Base-by-base conservation (phyloP, 331 rosid genomes). In the Telfairia occidentalis region DNA sequence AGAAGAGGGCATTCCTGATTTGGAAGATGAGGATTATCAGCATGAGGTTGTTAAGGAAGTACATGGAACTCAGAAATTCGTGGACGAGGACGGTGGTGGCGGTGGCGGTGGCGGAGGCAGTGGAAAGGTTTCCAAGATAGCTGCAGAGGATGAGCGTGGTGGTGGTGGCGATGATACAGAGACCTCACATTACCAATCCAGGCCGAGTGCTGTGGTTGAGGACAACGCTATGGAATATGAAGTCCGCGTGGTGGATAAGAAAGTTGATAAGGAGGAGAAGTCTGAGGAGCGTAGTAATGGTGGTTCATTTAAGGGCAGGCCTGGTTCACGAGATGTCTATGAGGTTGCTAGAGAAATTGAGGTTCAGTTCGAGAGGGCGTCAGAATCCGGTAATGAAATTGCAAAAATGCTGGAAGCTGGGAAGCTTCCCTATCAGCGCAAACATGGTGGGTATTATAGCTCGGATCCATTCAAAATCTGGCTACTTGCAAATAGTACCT, bases 1-100 rank as follows among this genome's bases (percentile, higher is more conserved):
- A 48, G 99, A 86, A 32, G 99, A 95, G 79, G 99, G 97, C 21
- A 95, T 95, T 76, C 99, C 99, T 5, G 99, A 89, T 55, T 87
- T 95, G 90, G 99, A 95, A 77, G 97, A 95, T 15, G 99, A 86
- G 78, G 88, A 77, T 75, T 84, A 78, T 76, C 87, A 78, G 35
- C 81, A 78, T 43, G 97, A 95, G 80, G 98, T 91, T 28, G 97
- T 95, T 42, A 92, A 92, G 82, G 80, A 92, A 69, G 96, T 88
- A 6, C 90, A 89, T 48, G 92, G 95, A 23, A 76, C 85, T 63
- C 96, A 78, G 43, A 86, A 87, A 79, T 71, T 86, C 45, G 85
- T 81, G 4, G 87, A 37, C 0, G 84, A 78, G 37, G 83, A 71
- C 29, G n/a, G n/a, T n/a, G n/a, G n/a, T n/a, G n/a, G n/a, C n/a